Percentiles rank a stretch among this genome's conserved stretches.
phyloP scores from a whole-genome alignment of 352 stramenopile genomes.

The Pythium oligandrum region DNA sequence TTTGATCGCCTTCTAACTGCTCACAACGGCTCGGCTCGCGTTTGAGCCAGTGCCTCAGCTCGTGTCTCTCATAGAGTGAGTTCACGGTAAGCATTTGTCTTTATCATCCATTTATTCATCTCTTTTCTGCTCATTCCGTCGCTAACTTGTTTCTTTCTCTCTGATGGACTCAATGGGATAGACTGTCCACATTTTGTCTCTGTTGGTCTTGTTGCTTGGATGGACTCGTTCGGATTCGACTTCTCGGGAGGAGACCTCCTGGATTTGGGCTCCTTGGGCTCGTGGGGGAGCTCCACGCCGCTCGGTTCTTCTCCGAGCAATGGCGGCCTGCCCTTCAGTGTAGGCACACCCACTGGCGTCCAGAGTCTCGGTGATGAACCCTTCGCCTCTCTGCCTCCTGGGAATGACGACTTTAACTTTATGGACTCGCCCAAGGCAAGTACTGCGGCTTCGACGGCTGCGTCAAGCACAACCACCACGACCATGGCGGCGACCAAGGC shows the following conservation, averaged over 20 bases:
- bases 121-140: neutral
- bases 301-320: conserved; percentile 67
- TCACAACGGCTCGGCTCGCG: no score
- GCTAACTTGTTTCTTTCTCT: neutral
- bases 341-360: conserved; percentile 79
- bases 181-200: neutral
- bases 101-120: neutral
- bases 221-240: conserved; percentile 87
- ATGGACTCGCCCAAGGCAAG: conserved; percentile 69
- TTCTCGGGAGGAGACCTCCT: conserved; percentile 69
- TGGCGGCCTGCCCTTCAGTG: conserved; percentile 68
- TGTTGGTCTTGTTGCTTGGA: conserved; percentile 8
- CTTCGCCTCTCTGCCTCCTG: conserved; percentile 40
- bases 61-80: no score
- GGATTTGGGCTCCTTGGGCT: conserved; percentile 66
- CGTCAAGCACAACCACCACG: conserved; percentile 14
- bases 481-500: conserved; percentile 2
- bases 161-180: neutral
- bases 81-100: neutral
- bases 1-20: no score
- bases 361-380: conserved; percentile 78
- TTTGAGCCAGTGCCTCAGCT: no score
- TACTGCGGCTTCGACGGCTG: conserved; percentile 1
- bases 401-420: conserved; percentile 75
- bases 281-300: conserved; percentile 57